Percentiles rank a stretch among this genome's conserved stretches.
Conservation (phyloP, 352 stramenopile genomes). For the Globisporangium paddicum region DNA sequence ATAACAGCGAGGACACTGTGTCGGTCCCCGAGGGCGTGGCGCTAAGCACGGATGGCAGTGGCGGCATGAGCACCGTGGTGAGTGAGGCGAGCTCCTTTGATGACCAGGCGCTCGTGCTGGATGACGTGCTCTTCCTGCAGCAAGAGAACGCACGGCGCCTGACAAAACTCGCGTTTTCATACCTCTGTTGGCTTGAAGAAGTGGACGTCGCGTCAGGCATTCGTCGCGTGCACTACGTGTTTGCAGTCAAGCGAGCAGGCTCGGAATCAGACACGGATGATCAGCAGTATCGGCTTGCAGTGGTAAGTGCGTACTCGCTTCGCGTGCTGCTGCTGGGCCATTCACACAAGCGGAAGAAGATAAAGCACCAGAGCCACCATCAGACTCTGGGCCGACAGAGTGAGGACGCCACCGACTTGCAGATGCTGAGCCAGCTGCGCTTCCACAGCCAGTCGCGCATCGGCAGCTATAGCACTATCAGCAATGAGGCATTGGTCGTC, state of each 20-base stretch:
- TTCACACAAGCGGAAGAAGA: conserved; percentile 4
- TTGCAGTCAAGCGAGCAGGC: conserved; percentile 25
- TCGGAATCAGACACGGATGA: conserved; percentile 10
- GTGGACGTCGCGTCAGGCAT: conserved; percentile 52
- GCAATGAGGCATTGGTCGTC: conserved; percentile 40
- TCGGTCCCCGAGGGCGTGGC: conserved; percentile 16
- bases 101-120: conserved; percentile 22
- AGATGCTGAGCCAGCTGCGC: conserved; percentile 28
- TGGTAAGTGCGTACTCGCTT: conserved; percentile 65
- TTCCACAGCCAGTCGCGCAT: conserved; percentile 71
- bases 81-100: conserved; percentile 48
- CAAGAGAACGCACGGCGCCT: conserved; percentile 43
- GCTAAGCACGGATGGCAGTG: conserved; percentile 22
- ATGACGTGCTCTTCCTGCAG: conserved; percentile 33
- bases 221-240: conserved; percentile 66
- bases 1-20: conserved; percentile 2
- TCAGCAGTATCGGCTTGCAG: conserved; percentile 26
- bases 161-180: conserved; percentile 34
- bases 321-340: conserved; percentile 35
- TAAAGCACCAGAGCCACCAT: background rate
- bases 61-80: conserved; percentile 38
- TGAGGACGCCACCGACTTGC: conserved; percentile 15
- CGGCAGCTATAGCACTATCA: conserved; percentile 72
- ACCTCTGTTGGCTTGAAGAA: conserved; percentile 76
- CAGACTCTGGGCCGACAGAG: background rate